phyloP scores from a whole-genome alignment of 2,329 filamentous ascomycete species.

The Penicillium sclerotigenum region DNA sequence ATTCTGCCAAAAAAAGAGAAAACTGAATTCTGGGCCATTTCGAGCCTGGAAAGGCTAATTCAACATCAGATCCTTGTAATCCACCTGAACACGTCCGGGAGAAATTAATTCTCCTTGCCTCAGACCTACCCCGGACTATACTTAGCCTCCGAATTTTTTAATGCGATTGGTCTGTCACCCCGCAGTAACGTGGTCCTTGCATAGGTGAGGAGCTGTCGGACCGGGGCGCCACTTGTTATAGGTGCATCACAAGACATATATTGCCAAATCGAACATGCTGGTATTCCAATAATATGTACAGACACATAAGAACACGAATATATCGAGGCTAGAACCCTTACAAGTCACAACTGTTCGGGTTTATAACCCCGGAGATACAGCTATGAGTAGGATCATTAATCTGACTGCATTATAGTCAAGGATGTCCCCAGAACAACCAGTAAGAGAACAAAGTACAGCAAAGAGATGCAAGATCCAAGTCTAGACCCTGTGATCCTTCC shows the following conservation, averaged over 20 bases:
- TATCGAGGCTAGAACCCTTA: not conserved
- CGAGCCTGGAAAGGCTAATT: not conserved
- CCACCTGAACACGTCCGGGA: not conserved
- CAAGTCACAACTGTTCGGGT: not conserved
- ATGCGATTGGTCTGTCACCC: not conserved
- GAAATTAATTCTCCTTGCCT: not conserved
- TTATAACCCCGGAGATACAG: not conserved
- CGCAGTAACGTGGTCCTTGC: conserved; percentile 30
- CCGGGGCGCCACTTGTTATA: not conserved
- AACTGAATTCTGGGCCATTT: not conserved
- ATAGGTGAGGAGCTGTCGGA: conserved; percentile 46
- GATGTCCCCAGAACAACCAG: not conserved
- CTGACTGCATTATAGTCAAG: not conserved
- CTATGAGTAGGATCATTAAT: not conserved
- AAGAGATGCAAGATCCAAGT: not conserved
- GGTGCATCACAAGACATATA: not conserved
- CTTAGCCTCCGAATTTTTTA: not conserved
- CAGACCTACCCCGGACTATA: not conserved
- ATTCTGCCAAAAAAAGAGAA: not conserved
- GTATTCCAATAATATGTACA: not conserved
- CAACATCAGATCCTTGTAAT: not conserved
- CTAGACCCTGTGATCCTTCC: not conserved
- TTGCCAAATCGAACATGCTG: not conserved
- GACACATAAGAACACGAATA: not conserved
- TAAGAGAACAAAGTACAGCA: not conserved